phyloP scores from a whole-genome alignment of 78 protist genomes.

The Bigelowiella natans region DNA sequence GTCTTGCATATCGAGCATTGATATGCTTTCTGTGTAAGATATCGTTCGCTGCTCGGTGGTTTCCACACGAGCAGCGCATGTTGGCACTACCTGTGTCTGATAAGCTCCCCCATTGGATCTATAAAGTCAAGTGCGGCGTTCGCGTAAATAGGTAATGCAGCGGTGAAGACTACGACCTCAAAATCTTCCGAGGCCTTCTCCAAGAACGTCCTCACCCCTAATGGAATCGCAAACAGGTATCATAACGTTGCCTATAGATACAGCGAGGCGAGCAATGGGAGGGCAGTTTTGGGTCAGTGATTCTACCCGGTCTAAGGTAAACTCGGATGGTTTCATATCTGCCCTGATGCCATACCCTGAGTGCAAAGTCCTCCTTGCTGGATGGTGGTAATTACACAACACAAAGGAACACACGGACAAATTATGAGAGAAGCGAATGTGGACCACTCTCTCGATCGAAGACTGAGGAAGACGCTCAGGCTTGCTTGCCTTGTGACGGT shows the following conservation, averaged over 20 bases:
- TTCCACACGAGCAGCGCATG: too few relatives aligned
- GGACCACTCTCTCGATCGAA: neutral
- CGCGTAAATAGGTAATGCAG: neutral
- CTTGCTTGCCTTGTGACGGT: neutral
- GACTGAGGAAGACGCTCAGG: neutral
- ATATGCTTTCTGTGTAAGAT: too few relatives aligned
- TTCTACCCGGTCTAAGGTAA: neutral
- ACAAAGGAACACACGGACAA: neutral
- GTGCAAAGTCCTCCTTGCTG: neutral
- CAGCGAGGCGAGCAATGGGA: too few relatives aligned
- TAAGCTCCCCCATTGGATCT: neutral
- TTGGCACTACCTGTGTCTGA: neutral
- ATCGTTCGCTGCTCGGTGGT: too few relatives aligned
- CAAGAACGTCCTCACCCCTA: neutral
- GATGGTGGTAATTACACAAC: neutral
- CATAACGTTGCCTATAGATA: too few relatives aligned
- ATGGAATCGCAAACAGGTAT: too few relatives aligned
- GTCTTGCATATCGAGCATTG: too few relatives aligned
- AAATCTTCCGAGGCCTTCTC: neutral
- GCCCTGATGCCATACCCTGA: neutral
- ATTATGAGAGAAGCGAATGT: neutral
- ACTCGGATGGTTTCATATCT: neutral
- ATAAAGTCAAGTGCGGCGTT: neutral
- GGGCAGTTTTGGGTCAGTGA: too few relatives aligned
- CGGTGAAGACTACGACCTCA: neutral